Evolutionary conservation across 2,329 filamentous ascomycete species (phyloP), one percentile per base, ranked within the genome.

Genomic region (Lachnum nothofagi): DNA sequence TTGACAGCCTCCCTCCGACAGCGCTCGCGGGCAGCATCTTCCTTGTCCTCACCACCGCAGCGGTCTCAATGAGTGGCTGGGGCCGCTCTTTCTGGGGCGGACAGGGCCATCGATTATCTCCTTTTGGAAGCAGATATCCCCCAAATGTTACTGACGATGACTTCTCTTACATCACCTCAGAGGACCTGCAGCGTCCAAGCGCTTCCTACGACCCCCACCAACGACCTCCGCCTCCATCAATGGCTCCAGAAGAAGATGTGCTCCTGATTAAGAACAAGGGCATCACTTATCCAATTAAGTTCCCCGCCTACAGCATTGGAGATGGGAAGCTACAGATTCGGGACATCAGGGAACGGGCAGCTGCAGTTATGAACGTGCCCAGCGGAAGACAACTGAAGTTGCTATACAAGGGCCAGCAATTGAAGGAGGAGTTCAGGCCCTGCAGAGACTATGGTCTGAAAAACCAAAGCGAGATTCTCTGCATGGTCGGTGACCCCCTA

Each of bases 141-240:
- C 78, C 82, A 25, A 76, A 82, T 56, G 82, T 91, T 51, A 86
- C 80, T 59, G 85, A 89, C 58, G 79, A 84, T 27, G 86, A 91
- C 70, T 91, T 83, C 67, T 85, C 81, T 64, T 91, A 91, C 71
- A 90, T 91, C 63, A 89, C 86, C n/a, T 82, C 83, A 23, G 80
- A 87, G 60, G 86, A 91, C 61, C 67, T 90, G 33, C 74, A 79
- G 52, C 67, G 71, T 29, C 66, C 67, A 22, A 67, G 63, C 52
- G 64, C 61, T 65, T 61, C 67, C n/a, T 73, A 76, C 53, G 70
- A 73, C 49, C 67, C 71, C 23, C 66, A 67, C 43, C 61, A 65
- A 35, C 64, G 62, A 42, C 65, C 68, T 23, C 69, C 63, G 55
- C 68, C 64, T 16, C 60, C 64, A 4, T 63, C 67, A 2, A 63